Percentiles rank a stretch among this genome's conserved stretches.
These are phyloP conservation scores for Kwoniella pini DNA, from an alignment of 768 basidiomycete genomes.

Conservation along the genomic window DNA sequence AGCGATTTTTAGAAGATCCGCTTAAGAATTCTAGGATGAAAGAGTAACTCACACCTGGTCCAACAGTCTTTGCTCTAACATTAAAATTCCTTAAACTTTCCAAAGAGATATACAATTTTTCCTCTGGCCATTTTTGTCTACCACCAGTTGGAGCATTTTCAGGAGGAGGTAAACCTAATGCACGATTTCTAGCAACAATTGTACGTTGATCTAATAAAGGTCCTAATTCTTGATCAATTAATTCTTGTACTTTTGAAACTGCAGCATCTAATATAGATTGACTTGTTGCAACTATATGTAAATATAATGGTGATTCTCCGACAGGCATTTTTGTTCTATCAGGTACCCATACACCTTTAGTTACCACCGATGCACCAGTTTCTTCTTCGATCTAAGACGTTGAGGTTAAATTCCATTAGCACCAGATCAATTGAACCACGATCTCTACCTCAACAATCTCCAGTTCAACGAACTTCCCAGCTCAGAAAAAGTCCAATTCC, in stretches of 20 bases:
- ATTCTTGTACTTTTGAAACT: constrained; percentile 54
- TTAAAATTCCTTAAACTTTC: constrained; percentile 96
- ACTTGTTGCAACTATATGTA: constrained; percentile 76
- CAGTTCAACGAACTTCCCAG: too few species aligned
- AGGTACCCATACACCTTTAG: constrained; percentile 95
- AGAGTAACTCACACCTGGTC: constrained; percentile 69
- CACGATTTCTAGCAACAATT: constrained; percentile 52
- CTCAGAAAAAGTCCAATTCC: too few species aligned
- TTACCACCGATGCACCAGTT: constrained; percentile 87
- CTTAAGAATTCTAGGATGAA: too few species aligned
- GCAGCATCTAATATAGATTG: constrained; percentile 55
- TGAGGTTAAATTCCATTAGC: background rate
- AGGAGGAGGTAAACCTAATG: constrained; percentile 44
- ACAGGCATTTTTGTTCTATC: constrained; percentile 87
- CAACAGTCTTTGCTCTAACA: constrained; percentile 94
- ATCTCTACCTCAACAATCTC: too few species aligned
- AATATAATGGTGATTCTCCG: constrained; percentile 87
- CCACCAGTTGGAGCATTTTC: constrained; percentile 25
- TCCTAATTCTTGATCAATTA: constrained; percentile 57
- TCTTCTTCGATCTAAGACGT: constrained; percentile 75
- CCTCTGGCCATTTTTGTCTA: constrained; percentile 91
- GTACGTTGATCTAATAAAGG: constrained; percentile 56
- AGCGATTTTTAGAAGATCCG: too few species aligned
- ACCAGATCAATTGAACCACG: too few species aligned
- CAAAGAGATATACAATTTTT: constrained; percentile 83